phyloP scores from a whole-genome alignment of 345 rosid genomes.

The Citrus cavaleriei region DNA sequence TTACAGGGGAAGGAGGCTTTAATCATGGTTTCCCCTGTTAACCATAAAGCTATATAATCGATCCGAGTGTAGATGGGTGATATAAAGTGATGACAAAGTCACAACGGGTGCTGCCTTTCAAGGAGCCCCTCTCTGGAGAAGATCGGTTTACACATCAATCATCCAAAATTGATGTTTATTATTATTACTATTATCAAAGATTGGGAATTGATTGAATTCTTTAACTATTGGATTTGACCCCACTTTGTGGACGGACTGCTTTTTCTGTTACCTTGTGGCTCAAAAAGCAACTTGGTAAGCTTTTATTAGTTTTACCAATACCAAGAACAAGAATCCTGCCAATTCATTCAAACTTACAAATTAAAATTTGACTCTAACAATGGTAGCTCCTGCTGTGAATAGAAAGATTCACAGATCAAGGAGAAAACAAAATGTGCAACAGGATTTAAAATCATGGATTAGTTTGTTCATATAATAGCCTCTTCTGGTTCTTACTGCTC shows the following conservation, averaged over 20 bases:
- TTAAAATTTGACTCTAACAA: background rate
- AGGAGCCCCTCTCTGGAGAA: too few species aligned
- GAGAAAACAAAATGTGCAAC: background rate
- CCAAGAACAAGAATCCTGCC: background rate
- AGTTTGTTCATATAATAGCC: background rate
- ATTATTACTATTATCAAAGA: too few species aligned
- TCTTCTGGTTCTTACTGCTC: conserved; percentile 42
- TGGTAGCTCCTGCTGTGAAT: conserved; percentile 34
- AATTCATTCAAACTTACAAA: background rate
- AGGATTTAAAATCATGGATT: background rate
- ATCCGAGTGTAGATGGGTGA: too few species aligned
- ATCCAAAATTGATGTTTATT: too few species aligned
- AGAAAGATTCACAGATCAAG: conserved; percentile 44
- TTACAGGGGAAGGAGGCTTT: too few species aligned
- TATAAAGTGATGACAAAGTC: too few species aligned
- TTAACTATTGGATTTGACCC: too few species aligned
- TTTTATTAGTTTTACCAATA: background rate
- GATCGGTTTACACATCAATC: too few species aligned
- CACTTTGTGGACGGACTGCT: background rate
- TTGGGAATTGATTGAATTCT: background rate
- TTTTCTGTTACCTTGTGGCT: background rate
- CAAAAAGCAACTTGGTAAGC: background rate
- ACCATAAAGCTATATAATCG: too few species aligned
- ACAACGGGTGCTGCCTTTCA: too few species aligned
- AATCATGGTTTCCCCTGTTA: too few species aligned